Evolutionary conservation across 352 stramenopile species (phyloP), one percentile per base, ranked within the genome.

Genomic region (Phytopythium litorale): DNA sequence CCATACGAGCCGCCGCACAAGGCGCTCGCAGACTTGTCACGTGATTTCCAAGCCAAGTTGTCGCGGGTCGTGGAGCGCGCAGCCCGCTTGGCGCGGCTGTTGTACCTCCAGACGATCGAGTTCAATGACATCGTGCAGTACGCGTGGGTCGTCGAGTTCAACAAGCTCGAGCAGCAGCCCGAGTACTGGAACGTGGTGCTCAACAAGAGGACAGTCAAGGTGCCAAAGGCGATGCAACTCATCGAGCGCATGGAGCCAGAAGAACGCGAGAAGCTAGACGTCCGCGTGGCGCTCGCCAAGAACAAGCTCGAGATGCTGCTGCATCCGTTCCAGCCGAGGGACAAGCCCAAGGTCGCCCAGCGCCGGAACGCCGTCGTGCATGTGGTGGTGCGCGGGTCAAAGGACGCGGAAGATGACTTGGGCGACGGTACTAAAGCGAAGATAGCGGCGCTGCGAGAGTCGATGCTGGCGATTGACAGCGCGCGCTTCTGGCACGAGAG

Each of bases 151-250:
- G 76, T 77, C 13, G 80, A 89, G 25, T 86, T 69, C 64, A 86
- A 90, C 66, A 81, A 84, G 48, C 58, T 49, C 5, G 67, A 76
- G 51, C 51, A 87, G 43, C 73, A 76, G 42, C 52, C 71, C 19
- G 80, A 92, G 67, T 90, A 78, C 60, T 92, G 83, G 83, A 90
- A 92, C 49, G 79, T 92, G 9, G 83, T 92, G 23, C 70, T 87
- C 9, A 89, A 92, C 65, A 76, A 68, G 49, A 70, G 79, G n/a
- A 75, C 76, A 13, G 58, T 79, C 43, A 72, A 70, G 4, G 66
- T 73, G 1, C 83, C 83, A 19, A 83, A 81, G 25, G 74, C 77
- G 0, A 81, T 92, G 71, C 59, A 83, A 38, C 21, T 75, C 15
- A 75, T 92, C 16, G 78, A 92, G 50, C 73, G 65, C 1, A 87